Base-by-base conservation (phyloP, 2,329 filamentous ascomycete genomes). In the Diaporthe sp. region DNA sequence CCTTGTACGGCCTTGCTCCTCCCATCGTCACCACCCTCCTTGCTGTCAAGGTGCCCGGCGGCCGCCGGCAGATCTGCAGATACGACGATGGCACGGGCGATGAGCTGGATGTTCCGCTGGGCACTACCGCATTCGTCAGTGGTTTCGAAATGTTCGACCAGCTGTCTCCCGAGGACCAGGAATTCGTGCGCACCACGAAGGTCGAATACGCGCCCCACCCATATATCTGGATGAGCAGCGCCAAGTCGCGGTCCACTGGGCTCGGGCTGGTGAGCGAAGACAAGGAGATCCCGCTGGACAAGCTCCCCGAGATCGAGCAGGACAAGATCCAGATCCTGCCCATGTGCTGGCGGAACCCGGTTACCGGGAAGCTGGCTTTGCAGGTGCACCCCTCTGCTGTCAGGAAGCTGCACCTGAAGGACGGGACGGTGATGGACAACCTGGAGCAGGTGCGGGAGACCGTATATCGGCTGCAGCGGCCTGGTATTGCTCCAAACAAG, bases 191-290 rank as follows among this genome's bases (percentile, higher is more conserved):
- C 70, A 90, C 87, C 7, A 93, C 92, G 28, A 90, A 87, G 75
- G 89, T 95, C 61, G 93, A 95, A 83, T 96, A 96, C 81, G 93
- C 94, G 0, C 88, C 94, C 3, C 94, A 96, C 79, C 94, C 94
- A 7, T 96, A 96, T 83, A 91, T 96, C 77, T 96, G 94, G 94
- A 96, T 96, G 93, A 91, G 89, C 75, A 82, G 86, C 34, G 92
- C 94, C 61, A 91, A 90, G 79, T 92, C 93, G 53, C 90, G 90
- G 22, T 86, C 92, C 9, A 90, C 92, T 70, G 94, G 94, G 0
- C 89, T 96, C 0, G 94, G 94, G n/a, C 84, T 96, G 74, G 85
- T 93, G 37, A 93, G 91, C 0, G 91, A 94, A 75, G 89, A 86
- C 62, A 87, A 88, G 46, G 94, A 96, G 67, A 39, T 77, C 12